Percentiles rank a stretch among this genome's conserved stretches.
phyloP scores from a whole-genome alignment of 2,329 filamentous ascomycete genomes.

The Knoxdaviesia capensis region DNA sequence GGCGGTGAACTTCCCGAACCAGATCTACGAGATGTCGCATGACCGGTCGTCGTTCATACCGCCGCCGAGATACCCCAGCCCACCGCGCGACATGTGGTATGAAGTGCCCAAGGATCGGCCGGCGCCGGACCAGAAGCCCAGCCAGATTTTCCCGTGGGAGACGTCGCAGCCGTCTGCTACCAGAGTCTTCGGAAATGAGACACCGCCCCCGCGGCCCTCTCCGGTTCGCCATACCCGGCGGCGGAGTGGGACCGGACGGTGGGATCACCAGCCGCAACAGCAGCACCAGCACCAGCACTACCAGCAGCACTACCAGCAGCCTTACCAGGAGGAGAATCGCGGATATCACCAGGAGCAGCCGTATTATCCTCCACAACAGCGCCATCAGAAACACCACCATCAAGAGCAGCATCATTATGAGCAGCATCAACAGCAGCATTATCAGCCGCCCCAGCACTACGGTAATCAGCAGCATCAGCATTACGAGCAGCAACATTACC shows the following conservation, averaged over 20 bases:
- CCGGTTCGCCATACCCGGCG: too few species aligned
- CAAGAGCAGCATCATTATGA: background rate
- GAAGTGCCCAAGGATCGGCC: constrained; percentile 49
- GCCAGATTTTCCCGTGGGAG: constrained; percentile 86
- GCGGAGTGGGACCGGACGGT: too few species aligned
- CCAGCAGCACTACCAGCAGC: background rate
- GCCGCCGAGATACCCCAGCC: constrained; percentile 59
- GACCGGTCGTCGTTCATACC: constrained; percentile 58
- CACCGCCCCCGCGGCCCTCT: background rate
- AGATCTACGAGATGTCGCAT: constrained; percentile 67
- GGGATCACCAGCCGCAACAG: too few species aligned
- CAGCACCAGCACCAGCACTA: background rate
- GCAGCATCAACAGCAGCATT: too few species aligned
- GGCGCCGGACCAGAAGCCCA: constrained; percentile 32
- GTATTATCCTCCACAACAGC: too few species aligned
- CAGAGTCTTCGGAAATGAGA: constrained; percentile 33
- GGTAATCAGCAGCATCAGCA: too few species aligned
- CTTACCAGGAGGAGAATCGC: background rate
- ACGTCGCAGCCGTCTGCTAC: constrained; percentile 37
- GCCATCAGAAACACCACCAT: background rate
- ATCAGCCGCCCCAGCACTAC: too few species aligned
- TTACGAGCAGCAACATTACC: too few species aligned
- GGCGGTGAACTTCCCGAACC: constrained; percentile 61
- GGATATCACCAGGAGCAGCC: background rate
- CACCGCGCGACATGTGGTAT: constrained; percentile 78